These are phyloP conservation scores for Aspergillus carlsbadensis DNA, from an alignment of 495 filamentous ascomycete species.

Conservation along the genomic window DNA sequence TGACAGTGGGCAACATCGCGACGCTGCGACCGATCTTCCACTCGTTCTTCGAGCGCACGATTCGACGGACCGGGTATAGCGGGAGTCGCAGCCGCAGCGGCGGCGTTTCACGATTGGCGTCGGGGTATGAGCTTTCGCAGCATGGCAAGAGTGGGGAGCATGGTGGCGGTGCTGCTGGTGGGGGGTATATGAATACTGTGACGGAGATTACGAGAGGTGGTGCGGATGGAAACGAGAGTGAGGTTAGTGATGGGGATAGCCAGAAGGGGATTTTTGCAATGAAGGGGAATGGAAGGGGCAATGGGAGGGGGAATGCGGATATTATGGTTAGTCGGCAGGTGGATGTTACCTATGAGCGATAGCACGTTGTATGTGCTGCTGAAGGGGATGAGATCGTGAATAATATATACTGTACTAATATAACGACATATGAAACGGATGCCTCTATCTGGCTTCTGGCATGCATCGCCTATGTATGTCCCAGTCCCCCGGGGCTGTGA, in stretches of 20 bases:
- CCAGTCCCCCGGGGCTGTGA: too few relatives aligned
- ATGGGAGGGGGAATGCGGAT: not conserved
- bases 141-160: not conserved
- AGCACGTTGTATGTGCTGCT: too few relatives aligned
- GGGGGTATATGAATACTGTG: not conserved
- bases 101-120: not conserved
- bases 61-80: not conserved
- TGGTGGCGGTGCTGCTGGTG: not conserved
- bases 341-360: not conserved
- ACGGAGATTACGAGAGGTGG: not conserved
- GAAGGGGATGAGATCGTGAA: too few relatives aligned
- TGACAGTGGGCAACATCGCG: conserved; percentile 29
- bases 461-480: too few relatives aligned
- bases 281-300: not conserved
- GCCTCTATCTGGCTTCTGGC: too few relatives aligned
- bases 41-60: conserved; percentile 18
- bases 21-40: conserved; percentile 29
- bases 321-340: conserved; percentile 8
- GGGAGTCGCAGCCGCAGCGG: not conserved
- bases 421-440: too few relatives aligned
- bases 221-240: not conserved
- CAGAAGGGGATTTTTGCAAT: conserved; percentile 1
- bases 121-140: not conserved
- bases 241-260: not conserved
- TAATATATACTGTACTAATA: too few relatives aligned